Evolutionary conservation across 2,329 filamentous ascomycete genomes (phyloP).

Genomic region (Fusarium luffae): DNA sequence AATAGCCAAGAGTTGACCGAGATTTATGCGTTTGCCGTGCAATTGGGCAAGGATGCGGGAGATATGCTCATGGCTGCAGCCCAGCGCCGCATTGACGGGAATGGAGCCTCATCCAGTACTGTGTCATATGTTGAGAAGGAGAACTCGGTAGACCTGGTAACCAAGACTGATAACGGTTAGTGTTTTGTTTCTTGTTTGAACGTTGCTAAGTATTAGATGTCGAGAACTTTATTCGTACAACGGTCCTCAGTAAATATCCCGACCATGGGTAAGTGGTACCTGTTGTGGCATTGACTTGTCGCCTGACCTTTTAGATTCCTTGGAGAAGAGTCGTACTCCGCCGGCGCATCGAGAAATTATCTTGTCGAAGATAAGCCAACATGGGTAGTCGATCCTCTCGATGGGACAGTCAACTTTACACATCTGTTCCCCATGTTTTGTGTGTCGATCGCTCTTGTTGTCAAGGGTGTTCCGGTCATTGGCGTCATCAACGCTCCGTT

Average conservation of each 20-base stretch:
- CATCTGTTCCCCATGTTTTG: slow-evolving; percentile 86
- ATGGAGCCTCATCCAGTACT: slow-evolving; percentile 21
- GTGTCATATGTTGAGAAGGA: slow-evolving; percentile 69
- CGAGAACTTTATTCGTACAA: slow-evolving; percentile 73
- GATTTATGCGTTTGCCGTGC: slow-evolving; percentile 76
- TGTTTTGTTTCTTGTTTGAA: neutral
- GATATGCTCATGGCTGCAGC: slow-evolving; percentile 73
- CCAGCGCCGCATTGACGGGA: slow-evolving; percentile 43
- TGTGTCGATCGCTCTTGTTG: slow-evolving; percentile 77
- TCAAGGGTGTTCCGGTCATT: slow-evolving; percentile 69
- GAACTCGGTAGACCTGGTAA: slow-evolving; percentile 81
- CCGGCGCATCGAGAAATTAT: slow-evolving; percentile 73
- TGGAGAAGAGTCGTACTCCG: slow-evolving; percentile 80
- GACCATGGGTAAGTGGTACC: slow-evolving; percentile 67
- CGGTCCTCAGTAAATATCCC: slow-evolving; percentile 71
- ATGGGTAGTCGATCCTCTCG: slow-evolving; percentile 81
- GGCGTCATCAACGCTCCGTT: slow-evolving; percentile 80
- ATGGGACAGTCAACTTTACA: slow-evolving; percentile 85
- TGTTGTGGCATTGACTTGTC: neutral
- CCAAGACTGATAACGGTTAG: slow-evolving; percentile 77
- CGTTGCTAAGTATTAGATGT: slow-evolving; percentile 63
- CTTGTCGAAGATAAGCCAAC: slow-evolving; percentile 72
- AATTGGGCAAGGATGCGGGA: slow-evolving; percentile 77
- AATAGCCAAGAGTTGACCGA: slow-evolving; percentile 65
- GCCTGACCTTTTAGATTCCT: slow-evolving; percentile 66